Percentiles rank a stretch among this genome's conserved stretches.
Conservation (phyloP, 148 eudicot genomes). For the Spergularia marina region DNA sequence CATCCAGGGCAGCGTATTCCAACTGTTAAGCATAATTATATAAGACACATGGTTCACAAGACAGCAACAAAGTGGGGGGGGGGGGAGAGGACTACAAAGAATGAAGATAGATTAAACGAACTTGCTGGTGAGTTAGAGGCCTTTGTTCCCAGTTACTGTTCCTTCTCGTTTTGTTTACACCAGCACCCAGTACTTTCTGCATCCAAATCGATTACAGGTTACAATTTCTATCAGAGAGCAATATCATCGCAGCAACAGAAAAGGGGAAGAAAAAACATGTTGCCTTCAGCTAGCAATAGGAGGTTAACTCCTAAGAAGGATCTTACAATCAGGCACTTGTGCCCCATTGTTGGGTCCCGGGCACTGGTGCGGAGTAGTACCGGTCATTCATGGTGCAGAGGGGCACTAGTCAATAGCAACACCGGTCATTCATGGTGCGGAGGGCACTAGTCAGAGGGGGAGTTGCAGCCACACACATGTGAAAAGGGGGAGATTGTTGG, state of each 20-base stretch:
- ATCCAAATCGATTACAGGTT: conserved; percentile 12
- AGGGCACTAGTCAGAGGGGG: too few relatives aligned
- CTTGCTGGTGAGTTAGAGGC: conserved; percentile 80
- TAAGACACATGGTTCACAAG: conserved; percentile 13
- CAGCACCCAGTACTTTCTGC: conserved; percentile 86
- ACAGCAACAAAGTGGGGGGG: not conserved
- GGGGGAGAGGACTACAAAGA: not conserved
- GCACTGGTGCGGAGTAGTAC: too few relatives aligned
- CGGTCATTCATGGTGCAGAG: too few relatives aligned
- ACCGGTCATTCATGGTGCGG: too few relatives aligned
- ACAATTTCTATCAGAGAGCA: conserved; percentile 12
- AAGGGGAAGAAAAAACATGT: not conserved
- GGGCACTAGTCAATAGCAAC: too few relatives aligned
- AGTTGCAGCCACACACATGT: too few relatives aligned
- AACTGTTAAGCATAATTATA: conserved; percentile 42
- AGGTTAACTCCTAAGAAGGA: not conserved
- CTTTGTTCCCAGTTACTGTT: conserved; percentile 97
- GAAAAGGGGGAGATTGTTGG: too few relatives aligned
- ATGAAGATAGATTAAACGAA: conserved; percentile 26
- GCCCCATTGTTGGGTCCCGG: too few relatives aligned
- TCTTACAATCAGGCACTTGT: not conserved
- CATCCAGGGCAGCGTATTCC: conserved; percentile 98
- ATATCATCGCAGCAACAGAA: not conserved
- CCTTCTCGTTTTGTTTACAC: conserved; percentile 89
- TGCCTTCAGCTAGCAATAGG: not conserved